A percentile compares a stretch with the other conserved stretches of the same genome.
These are phyloP conservation scores for Closterium sp. DNA, from an alignment of 139 green algal species.

Conservation along the genomic window DNA sequence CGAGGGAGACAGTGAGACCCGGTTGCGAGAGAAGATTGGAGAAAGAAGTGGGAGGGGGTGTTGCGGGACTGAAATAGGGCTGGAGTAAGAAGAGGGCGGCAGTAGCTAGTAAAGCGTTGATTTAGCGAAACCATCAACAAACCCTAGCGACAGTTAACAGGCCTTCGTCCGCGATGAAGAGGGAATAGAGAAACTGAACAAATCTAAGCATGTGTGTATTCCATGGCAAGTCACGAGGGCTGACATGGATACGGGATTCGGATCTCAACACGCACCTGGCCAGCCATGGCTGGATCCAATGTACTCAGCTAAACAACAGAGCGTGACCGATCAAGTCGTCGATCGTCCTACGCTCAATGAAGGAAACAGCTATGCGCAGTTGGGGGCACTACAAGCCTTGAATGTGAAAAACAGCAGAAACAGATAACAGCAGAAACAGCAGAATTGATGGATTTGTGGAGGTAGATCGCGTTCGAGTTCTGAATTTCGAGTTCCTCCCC, in stretches of 20 bases:
- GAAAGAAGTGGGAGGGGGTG: not conserved
- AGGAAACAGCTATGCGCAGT: not conserved
- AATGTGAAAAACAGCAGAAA: no score
- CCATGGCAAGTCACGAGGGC: no score
- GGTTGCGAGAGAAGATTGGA: not conserved
- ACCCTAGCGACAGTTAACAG: not conserved
- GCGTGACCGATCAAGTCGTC: not conserved
- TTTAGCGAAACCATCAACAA: no score
- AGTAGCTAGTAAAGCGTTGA: not conserved
- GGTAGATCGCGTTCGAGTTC: no score
- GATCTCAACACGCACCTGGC: not conserved
- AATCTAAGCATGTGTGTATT: no score
- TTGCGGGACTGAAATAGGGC: not conserved
- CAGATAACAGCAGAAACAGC: no score
- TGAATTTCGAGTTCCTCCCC: no score
- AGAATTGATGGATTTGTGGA: no score
- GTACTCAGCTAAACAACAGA: not conserved
- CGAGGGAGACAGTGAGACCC: not conserved
- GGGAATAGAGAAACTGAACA: no score
- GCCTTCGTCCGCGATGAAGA: no score
- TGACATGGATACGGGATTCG: not conserved
- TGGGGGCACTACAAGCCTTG: no score
- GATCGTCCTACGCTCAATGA: not conserved
- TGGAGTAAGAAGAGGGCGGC: not conserved
- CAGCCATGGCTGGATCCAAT: not conserved